Percentiles rank a stretch among this genome's conserved stretches.
Conservation (phyloP, 305 asterid genomes). For the Stenogyne calaminthoides region DNA sequence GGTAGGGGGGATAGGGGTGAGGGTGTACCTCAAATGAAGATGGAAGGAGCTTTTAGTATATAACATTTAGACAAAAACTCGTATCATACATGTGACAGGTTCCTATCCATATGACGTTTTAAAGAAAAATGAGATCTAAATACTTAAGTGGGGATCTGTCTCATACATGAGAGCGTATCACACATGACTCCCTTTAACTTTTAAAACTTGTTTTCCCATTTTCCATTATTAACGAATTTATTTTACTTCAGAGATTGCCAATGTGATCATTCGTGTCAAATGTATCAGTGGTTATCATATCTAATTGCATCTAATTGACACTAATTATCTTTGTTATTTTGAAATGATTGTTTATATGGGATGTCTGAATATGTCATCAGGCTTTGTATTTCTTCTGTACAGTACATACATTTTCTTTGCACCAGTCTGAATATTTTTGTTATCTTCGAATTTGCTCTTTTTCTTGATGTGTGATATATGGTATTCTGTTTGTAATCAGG, state of each 20-base stretch:
- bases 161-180: too few species aligned
- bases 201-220: not conserved
- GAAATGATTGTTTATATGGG: not conserved
- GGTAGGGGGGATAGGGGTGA: too few species aligned
- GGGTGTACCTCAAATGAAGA: not conserved
- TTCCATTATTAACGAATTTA: not conserved
- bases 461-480: constrained; percentile 14
- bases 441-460: not conserved
- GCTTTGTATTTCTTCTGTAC: not conserved
- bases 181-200: too few species aligned
- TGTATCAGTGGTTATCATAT: not conserved
- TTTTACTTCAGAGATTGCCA: constrained; percentile 4
- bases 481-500: constrained; percentile 46
- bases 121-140: too few species aligned
- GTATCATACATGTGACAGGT: too few species aligned
- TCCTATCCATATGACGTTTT: too few species aligned
- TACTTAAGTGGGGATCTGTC: too few species aligned
- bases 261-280: not conserved
- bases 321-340: not conserved
- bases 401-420: not conserved
- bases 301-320: not conserved
- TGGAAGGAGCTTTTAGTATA: not conserved
- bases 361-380: not conserved
- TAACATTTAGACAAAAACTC: not conserved
- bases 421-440: not conserved